Evolutionary conservation across 1,139 yeast species (phyloP).

Genomic region (Candida anutae): DNA sequence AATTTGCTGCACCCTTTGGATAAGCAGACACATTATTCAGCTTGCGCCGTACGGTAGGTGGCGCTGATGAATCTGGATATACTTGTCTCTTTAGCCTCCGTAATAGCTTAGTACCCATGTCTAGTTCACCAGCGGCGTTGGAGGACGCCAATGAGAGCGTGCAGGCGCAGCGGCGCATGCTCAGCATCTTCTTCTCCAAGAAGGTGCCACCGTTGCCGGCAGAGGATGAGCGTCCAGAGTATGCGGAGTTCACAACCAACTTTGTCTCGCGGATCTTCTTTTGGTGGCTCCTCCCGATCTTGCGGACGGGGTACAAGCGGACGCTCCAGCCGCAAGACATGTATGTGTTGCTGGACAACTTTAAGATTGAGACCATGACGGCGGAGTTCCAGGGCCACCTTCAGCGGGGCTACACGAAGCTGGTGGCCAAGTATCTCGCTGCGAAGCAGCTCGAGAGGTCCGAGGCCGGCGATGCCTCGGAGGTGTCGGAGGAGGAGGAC

Average conservation of each 20-base stretch:
- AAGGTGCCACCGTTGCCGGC: constrained; percentile 30
- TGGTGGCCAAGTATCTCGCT: constrained; percentile 12
- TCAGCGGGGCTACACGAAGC: constrained; percentile 12
- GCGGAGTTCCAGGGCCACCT: constrained; percentile 19
- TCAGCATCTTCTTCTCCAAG: constrained; percentile 23
- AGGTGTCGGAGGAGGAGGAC: constrained; percentile 17
- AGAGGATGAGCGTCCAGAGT: constrained; percentile 31
- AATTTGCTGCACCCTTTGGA: too few species aligned
- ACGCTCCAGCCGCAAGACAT: constrained; percentile 42
- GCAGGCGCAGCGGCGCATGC: constrained; percentile 20
- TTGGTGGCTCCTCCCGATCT: constrained; percentile 44
- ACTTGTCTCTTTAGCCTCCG: too few species aligned
- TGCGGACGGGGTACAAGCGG: constrained; percentile 44
- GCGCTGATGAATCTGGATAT: too few species aligned
- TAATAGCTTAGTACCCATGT: too few species aligned
- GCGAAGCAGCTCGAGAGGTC: constrained; percentile 18
- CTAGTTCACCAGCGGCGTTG: too few species aligned
- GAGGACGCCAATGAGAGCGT: constrained; percentile 2
- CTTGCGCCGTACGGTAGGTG: too few species aligned
- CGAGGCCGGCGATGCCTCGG: constrained; percentile 14
- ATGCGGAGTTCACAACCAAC: constrained; percentile 28
- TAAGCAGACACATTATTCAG: too few species aligned
- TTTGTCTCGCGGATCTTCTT: constrained; percentile 34
- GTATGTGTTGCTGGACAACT: constrained; percentile 28
- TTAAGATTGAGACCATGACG: constrained; percentile 31